Percentiles rank a stretch among this genome's conserved stretches.
phyloP scores from a whole-genome alignment of 2,329 filamentous ascomycete species.

The Talaromyces sp. region DNA sequence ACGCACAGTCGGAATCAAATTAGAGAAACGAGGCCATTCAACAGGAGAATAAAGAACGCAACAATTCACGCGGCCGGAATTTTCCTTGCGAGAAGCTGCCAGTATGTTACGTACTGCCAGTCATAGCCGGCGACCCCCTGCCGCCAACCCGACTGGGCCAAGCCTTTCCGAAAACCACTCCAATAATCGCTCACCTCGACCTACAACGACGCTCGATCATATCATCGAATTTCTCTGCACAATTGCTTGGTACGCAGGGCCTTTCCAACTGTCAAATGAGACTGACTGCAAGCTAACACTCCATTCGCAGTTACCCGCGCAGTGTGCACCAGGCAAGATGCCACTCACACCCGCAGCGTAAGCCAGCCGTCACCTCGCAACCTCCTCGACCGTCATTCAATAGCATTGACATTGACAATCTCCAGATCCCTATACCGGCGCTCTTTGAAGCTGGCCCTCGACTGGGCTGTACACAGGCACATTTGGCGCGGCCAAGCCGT shows the following conservation, averaged over 20 bases:
- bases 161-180: slow-evolving; percentile 3
- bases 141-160: slow-evolving; percentile 12
- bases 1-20: neutral
- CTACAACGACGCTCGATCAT: no score
- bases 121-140: slow-evolving; percentile 19
- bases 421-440: slow-evolving; percentile 74
- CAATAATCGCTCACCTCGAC: neutral
- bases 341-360: slow-evolving; percentile 16
- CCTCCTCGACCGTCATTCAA: neutral
- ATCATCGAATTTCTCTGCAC: no score
- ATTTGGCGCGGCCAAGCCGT: slow-evolving; percentile 94
- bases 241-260: neutral
- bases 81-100: slow-evolving; percentile 9
- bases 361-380: neutral
- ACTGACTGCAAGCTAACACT: neutral
- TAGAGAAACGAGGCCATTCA: slow-evolving; percentile 2
- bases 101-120: slow-evolving; percentile 9
- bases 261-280: neutral
- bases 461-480: slow-evolving; percentile 90
- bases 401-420: neutral
- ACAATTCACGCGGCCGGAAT: slow-evolving; percentile 4
- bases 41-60: slow-evolving; percentile 13
- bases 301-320: neutral
- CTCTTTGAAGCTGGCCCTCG: slow-evolving; percentile 84
- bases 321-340: slow-evolving; percentile 9